Percentiles rank a stretch among this genome's conserved stretches.
phyloP scores from a whole-genome alignment of 106 monocot species.

The Acanthochlamys bracteata region DNA sequence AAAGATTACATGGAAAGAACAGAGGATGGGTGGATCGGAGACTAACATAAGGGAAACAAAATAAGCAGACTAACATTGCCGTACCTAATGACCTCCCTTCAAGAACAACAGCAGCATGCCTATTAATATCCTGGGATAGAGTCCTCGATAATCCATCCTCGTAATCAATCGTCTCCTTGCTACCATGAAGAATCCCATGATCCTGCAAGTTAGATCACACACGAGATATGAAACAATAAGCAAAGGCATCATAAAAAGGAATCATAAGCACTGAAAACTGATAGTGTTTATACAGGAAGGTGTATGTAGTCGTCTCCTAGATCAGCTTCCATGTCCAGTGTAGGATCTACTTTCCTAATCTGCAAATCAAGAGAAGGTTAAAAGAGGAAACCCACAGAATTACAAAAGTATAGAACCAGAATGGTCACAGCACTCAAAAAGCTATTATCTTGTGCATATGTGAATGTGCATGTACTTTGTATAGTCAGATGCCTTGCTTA shows the following conservation, averaged over 20 bases:
- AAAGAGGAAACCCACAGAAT: too few relatives aligned
- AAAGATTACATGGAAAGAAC: too few relatives aligned
- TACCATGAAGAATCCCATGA: conserved; percentile 87
- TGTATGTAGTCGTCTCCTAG: conserved; percentile 87
- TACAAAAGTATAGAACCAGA: too few relatives aligned
- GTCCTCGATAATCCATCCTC: conserved; percentile 77
- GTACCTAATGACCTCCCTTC: conserved; percentile 83
- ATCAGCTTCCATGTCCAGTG: conserved; percentile 96
- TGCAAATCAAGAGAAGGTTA: conserved; percentile 17
- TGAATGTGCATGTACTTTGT: neutral
- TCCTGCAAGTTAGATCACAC: conserved; percentile 24
- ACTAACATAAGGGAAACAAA: neutral
- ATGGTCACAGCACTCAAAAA: too few relatives aligned
- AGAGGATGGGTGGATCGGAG: too few relatives aligned
- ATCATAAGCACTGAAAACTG: neutral
- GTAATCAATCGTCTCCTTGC: conserved; percentile 53
- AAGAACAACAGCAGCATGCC: conserved; percentile 95
- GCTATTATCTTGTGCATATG: neutral
- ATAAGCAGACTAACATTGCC: neutral
- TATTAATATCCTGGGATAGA: conserved; percentile 82
- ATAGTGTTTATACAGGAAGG: conserved; percentile 40
- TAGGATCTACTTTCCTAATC: conserved; percentile 94
- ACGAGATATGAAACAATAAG: too few relatives aligned
- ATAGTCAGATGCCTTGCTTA: neutral
- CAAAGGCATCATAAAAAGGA: neutral